phyloP scores from a whole-genome alignment of 2,329 filamentous ascomycete species.

The Phyllosticta citriasiana region DNA sequence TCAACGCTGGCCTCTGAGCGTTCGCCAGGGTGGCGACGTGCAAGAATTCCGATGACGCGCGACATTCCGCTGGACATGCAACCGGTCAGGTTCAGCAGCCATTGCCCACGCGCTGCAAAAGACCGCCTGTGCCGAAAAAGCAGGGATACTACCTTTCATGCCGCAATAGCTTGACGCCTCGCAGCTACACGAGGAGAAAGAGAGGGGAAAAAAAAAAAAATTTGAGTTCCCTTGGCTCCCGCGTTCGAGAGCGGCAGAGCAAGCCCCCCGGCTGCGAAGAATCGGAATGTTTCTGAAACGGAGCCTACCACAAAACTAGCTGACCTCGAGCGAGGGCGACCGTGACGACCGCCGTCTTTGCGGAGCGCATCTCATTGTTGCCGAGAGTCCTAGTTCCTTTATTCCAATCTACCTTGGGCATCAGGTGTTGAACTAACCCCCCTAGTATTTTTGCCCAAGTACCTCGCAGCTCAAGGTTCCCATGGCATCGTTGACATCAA shows the following conservation, averaged over 20 bases:
- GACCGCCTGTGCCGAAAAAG: conserved; percentile 4
- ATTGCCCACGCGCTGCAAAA: background rate
- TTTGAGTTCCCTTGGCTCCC: background rate
- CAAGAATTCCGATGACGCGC: conserved; percentile 4
- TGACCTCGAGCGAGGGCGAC: background rate
- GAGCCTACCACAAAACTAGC: background rate
- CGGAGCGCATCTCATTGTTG: background rate
- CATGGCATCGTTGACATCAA: background rate
- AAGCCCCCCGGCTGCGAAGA: conserved; percentile 3
- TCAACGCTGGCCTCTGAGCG: background rate
- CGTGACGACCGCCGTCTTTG: background rate
- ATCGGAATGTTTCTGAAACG: conserved; percentile 10
- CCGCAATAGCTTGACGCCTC: conserved; percentile 9
- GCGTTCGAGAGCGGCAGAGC: conserved; percentile 5
- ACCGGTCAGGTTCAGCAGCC: background rate
- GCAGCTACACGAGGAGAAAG: conserved; percentile 1
- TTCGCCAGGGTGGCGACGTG: background rate
- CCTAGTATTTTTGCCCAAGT: conserved; percentile 1
- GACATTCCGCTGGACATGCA: conserved; percentile 6
- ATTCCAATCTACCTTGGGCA: conserved; percentile 1
- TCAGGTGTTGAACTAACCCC: background rate
- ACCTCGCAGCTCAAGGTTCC: background rate
- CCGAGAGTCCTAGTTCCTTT: background rate
- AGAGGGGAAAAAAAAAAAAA: background rate
- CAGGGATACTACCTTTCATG: conserved; percentile 6